These are phyloP conservation scores for Umbilicaria muhlenbergii DNA, from an alignment of 495 filamentous ascomycete genomes.

Conservation along the genomic window DNA sequence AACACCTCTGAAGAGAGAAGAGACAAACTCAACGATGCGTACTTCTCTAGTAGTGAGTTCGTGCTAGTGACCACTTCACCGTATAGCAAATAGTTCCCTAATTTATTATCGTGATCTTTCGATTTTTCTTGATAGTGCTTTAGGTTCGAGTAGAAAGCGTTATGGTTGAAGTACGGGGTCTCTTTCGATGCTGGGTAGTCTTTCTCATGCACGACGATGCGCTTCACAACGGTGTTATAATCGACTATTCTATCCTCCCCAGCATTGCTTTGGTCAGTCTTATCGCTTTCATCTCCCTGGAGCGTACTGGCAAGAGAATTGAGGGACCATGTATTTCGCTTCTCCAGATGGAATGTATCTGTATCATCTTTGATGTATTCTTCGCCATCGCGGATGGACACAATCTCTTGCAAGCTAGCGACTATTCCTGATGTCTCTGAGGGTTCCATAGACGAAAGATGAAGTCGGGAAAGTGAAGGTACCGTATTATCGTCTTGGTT, in stretches of 20 bases:
- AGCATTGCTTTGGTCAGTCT: constrained; percentile 18
- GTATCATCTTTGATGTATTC: constrained; percentile 73
- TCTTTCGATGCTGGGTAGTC: constrained; percentile 55
- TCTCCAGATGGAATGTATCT: constrained; percentile 70
- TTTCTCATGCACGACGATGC: constrained; percentile 50
- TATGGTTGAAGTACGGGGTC: constrained; percentile 81
- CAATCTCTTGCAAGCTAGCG: constrained; percentile 46
- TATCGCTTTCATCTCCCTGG: constrained; percentile 7
- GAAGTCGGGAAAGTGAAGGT: constrained; percentile 72
- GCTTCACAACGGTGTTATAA: constrained; percentile 60
- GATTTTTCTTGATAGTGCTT: constrained; percentile 44
- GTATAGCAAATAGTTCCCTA: constrained; percentile 70
- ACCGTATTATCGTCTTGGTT: constrained; percentile 50
- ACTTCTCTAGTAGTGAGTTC: constrained; percentile 90
- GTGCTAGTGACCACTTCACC: constrained; percentile 90
- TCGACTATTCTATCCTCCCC: constrained; percentile 48
- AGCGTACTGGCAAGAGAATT: constrained; percentile 35
- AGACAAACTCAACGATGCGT: constrained; percentile 6
- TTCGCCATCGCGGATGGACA: constrained; percentile 47
- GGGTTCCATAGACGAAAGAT: constrained; percentile 59
- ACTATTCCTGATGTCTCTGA: constrained; percentile 52
- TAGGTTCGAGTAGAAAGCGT: constrained; percentile 61
- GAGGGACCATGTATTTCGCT: constrained; percentile 47
- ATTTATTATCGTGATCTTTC: constrained; percentile 37
- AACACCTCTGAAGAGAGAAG: background rate